These are phyloP conservation scores for slime mould (Dictyostelium discoideum) DNA, from an alignment of 78 protist genomes.

Conservation along the genomic window DNA sequence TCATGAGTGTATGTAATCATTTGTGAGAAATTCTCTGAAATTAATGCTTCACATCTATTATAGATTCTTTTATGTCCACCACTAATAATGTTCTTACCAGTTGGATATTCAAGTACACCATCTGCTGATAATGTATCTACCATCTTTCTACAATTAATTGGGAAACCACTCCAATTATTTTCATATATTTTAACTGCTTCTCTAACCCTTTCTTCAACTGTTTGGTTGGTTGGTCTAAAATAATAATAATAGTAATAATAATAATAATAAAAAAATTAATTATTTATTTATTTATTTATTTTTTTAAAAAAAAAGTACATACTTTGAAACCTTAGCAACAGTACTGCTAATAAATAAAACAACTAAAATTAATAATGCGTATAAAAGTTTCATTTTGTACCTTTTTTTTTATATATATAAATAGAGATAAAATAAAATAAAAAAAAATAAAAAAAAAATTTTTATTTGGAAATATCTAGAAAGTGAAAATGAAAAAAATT, in stretches of 20 bases:
- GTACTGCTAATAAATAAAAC: not conserved
- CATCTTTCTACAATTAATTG: slow-evolving; percentile 79
- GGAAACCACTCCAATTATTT: slow-evolving; percentile 79
- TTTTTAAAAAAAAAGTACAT: too few relatives aligned
- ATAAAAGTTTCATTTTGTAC: not conserved
- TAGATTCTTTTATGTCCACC: slow-evolving; percentile 73
- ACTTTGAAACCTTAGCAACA: not conserved
- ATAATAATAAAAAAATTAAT: too few relatives aligned
- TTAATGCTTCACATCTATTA: slow-evolving; percentile 64
- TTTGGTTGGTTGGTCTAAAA: not conserved
- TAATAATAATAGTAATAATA: too few relatives aligned
- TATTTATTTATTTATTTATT: too few relatives aligned
- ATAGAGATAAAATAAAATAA: not conserved
- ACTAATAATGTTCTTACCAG: slow-evolving; percentile 60
- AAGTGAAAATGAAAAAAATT: not conserved
- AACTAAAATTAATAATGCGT: slow-evolving; percentile 11
- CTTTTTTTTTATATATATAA: not conserved
- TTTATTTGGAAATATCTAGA: not conserved
- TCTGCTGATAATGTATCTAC: slow-evolving; percentile 68
- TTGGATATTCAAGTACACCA: slow-evolving; percentile 79
- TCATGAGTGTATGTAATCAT: slow-evolving; percentile 29
- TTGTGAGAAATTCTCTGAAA: slow-evolving; percentile 59
- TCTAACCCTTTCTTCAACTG: slow-evolving; percentile 65
- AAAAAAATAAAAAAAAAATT: not conserved
- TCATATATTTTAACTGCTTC: slow-evolving; percentile 51